Conservation (phyloP, 2,329 filamentous ascomycete species). For the Cercospora sp. region DNA sequence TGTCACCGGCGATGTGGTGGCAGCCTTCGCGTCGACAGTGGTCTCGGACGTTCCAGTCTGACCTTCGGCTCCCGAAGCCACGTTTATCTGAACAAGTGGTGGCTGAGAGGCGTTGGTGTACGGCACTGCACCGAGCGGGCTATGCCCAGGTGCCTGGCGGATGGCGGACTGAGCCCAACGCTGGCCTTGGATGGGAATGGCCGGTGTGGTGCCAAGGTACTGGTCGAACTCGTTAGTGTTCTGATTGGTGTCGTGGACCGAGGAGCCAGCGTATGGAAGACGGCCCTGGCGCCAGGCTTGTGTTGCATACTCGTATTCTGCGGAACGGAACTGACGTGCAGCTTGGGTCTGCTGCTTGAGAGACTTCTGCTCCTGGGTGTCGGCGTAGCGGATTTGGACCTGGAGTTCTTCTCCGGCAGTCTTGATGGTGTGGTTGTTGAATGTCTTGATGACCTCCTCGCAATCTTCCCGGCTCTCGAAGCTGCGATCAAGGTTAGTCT, state of each 20-base stretch:
- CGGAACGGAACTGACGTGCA: conserved; percentile 90
- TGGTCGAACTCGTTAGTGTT: conserved; percentile 41
- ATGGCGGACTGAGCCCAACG: conserved; percentile 39
- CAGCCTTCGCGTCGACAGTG: conserved; percentile 29
- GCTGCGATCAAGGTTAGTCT: conserved; percentile 49
- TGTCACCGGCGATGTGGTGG: conserved; percentile 27
- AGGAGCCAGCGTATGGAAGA: conserved; percentile 31
- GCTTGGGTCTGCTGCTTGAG: conserved; percentile 95
- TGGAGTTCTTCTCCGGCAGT: conserved; percentile 73
- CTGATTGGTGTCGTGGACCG: conserved; percentile 28
- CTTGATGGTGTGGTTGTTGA: conserved; percentile 65
- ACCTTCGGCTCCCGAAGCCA: conserved; percentile 23
- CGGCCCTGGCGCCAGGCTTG: conserved; percentile 38
- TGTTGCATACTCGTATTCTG: conserved; percentile 67
- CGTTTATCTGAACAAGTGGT: conserved; percentile 30
- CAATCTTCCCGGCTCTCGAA: conserved; percentile 89
- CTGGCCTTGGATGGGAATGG: conserved; percentile 39
- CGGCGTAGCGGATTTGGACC: conserved; percentile 92
- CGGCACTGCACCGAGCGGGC: conserved; percentile 31
- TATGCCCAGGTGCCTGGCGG: conserved; percentile 27
- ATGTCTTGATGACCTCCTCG: conserved; percentile 82
- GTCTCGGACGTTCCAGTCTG: conserved; percentile 18
- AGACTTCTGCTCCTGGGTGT: conserved; percentile 94
- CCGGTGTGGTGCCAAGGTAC: conserved; percentile 37
- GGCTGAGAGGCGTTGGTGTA: conserved; percentile 31